Evolutionary conservation across 1,284 basidiomycete species (phyloP), one percentile per base, ranked within the genome.

Genomic region (Naganishia sp.): DNA sequence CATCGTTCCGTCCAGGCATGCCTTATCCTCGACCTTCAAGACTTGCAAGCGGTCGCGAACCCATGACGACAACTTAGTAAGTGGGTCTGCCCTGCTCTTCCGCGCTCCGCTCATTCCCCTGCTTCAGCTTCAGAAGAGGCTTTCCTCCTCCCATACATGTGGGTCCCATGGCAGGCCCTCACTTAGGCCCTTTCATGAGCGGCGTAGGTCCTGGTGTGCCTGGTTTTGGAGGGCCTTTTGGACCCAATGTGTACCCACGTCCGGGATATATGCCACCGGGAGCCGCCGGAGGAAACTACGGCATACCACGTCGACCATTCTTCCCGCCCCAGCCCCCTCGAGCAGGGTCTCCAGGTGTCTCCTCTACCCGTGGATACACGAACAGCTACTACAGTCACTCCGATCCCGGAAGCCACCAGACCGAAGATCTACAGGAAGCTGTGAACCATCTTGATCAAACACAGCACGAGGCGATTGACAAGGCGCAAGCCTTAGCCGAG

Each of bases 11-110:
- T 69, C 74, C 25, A 68, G 69, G 43, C 71, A 70, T 59, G 70
- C 53, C 53, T 6, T 31, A 53, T 23, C 63, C 75, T 53, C 70
- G 74, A 18, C 64, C 64, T 43, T 63, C 68, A 5, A 61, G 64
- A 21, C n/a, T 69, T n/a, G 77, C 73, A 59, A 73, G 75, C 67
- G 72, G 74, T 55, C 72, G 77, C 33, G 75, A 77, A 70, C 76
- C 77, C 6, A 77, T 78, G 55, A 77, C 77, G 45, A 77, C 77
- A 54, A 78, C 77, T 46, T 78, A 78, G 75, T 77, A 54, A 72
- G 76, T 70, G 1, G 2, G 2, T 33, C 43, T 28, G 13, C n/a
- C 54, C 31, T 33, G 28, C 33, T 13, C 28, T 45, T 3, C 55
- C 66, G 68, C 15, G 0, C 36, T 23, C 43, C n/a, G 16, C 15